Percentiles rank a stretch among this genome's conserved stretches.
Evolutionary conservation across 805 yeast genomes (phyloP).

Genomic region (Kluyveromyces wickerhamii): DNA sequence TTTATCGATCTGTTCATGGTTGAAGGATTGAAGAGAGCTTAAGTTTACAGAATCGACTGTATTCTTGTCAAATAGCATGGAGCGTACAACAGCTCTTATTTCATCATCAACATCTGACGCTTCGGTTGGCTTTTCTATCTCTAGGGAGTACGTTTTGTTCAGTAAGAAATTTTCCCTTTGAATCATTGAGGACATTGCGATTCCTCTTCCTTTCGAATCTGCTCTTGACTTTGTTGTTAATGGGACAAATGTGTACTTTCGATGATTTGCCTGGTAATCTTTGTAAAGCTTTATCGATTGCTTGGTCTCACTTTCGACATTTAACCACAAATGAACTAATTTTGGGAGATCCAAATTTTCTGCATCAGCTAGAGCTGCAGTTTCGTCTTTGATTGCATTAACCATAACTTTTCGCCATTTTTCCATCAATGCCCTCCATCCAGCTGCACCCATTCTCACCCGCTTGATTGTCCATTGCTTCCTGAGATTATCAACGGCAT

Average conservation of each 20-base stretch:
- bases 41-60: slow-evolving; percentile 26
- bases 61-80: slow-evolving; percentile 27
- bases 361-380: slow-evolving; percentile 42
- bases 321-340: slow-evolving; percentile 60
- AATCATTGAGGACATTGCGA: slow-evolving; percentile 57
- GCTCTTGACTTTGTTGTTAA: slow-evolving; percentile 9
- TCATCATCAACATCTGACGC: slow-evolving; percentile 17
- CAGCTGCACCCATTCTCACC: slow-evolving; percentile 52
- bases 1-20: slow-evolving; percentile 42
- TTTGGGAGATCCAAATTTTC: slow-evolving; percentile 41
- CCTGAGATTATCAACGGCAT: slow-evolving; percentile 38
- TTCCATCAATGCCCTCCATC: slow-evolving; percentile 43
- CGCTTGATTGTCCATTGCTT: slow-evolving; percentile 57
- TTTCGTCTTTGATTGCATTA: slow-evolving; percentile 48
- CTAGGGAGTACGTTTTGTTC: slow-evolving; percentile 35
- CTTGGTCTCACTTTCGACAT: slow-evolving; percentile 33
- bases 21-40: slow-evolving; percentile 32
- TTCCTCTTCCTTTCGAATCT: slow-evolving; percentile 25
- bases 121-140: slow-evolving; percentile 11
- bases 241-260: slow-evolving; percentile 37
- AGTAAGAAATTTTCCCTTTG: slow-evolving; percentile 55
- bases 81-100: slow-evolving; percentile 29
- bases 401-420: slow-evolving; percentile 63
- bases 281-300: slow-evolving; percentile 18
- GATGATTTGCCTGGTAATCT: slow-evolving; percentile 40